Evolutionary conservation across 768 basidiomycete genomes (phyloP).

Genomic region (Punctularia strigosozonata): DNA sequence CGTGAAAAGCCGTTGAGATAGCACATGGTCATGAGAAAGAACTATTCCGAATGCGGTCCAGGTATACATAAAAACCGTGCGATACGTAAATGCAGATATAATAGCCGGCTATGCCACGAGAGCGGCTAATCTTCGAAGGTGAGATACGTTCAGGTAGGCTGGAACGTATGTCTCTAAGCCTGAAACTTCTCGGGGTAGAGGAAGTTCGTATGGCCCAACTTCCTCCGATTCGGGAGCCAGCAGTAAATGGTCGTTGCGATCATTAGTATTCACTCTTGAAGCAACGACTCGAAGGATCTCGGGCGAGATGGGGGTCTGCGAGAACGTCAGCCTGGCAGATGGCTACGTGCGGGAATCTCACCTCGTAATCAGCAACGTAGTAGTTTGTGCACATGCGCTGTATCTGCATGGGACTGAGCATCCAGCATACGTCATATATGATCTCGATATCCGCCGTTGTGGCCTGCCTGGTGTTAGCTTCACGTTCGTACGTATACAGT

Average conservation of each 20-base stretch:
- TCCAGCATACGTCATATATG: constrained; percentile 99
- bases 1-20: too few species aligned
- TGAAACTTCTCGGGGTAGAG: constrained; percentile 87
- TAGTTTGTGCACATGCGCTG: constrained; percentile 99
- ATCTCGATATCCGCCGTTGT: constrained; percentile 95
- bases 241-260: constrained; percentile 93
- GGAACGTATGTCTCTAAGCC: constrained; percentile 96
- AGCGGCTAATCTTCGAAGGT: constrained; percentile 78
- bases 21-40: too few species aligned
- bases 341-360: constrained; percentile 18
- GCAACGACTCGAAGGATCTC: constrained; percentile 97
- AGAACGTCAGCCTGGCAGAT: constrained; percentile 3
- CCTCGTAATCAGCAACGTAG: constrained; percentile 98
- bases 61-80: too few species aligned
- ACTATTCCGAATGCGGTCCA: too few species aligned
- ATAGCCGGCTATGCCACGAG: constrained; percentile 51
- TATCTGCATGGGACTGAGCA: constrained; percentile 97
- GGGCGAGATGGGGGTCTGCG: constrained; percentile 88
- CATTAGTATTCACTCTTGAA: constrained; percentile 89
- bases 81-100: constrained; percentile 4
- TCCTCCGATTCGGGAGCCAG: constrained; percentile 95
- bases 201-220: constrained; percentile 90
- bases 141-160: constrained; percentile 82
- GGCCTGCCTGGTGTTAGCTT: constrained; percentile 41
- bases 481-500: background rate